Base-by-base conservation (phyloP, 2,329 filamentous ascomycete species). In the Seiridium unicorne region DNA sequence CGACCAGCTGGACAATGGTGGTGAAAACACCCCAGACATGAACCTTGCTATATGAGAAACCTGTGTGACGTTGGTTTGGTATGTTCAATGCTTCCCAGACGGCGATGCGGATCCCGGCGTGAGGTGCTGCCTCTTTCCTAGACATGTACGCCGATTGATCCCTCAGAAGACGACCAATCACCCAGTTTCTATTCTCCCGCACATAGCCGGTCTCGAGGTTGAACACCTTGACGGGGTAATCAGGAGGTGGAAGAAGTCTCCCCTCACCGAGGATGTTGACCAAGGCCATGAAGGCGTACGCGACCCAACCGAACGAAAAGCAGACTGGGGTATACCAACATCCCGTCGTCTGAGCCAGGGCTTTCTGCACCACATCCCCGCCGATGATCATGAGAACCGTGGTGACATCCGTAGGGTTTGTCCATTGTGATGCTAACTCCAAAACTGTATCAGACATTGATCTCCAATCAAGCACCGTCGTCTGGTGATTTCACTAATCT, bases 281-380 rank as follows among this genome's bases (percentile, higher is more conserved):
- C 11, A 68, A 53, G 0, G 61, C 60, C 7, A 60, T 59, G 32
- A 68, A 62, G 31, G 64, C 59, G 47, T 69, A 69, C 0, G 65
- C 60, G 1, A 68, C 64, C 57, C 66, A 68, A 1, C 67, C 66
- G 38, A 70, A 68, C 0, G 66, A 69, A 34, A 70, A 69, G 53
- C 62, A 65, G 4, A 68, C 67, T 1, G 68, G 65, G 0, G 60
- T 65, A 18, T 57, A 64, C 3, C 44, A 11, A n/a, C 36, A 55
- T 0, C 66, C 68, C 0, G 65, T 60, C 0, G 59, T 49, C 31
- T 65, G 65, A 0, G 67, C 65, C 5, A 68, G 42, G 0, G 66
- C 68, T 26, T 60, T 61, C 31, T 63, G 62, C 0, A 70, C 60
- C 1, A 68, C 59, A 44, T 68, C 65, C 5, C 64, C 64, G 1